Conservation (phyloP, 148 eudicot genomes). For the Chenopodium quinoa region DNA sequence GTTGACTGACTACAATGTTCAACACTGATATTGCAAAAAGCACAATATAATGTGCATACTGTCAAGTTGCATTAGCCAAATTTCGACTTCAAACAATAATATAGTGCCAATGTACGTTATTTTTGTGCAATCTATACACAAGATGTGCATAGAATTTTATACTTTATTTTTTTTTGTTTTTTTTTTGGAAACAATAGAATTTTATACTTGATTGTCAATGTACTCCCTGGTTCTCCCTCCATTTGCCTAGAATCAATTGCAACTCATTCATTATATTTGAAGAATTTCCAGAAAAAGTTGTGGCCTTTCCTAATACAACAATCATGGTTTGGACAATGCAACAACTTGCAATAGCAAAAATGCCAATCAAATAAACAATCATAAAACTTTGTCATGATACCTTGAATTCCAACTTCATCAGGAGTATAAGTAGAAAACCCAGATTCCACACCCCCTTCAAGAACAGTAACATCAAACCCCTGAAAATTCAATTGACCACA, state of each 20-base stretch:
- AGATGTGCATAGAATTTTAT: no score
- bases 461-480: slow-evolving; percentile 79
- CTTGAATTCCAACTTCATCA: slow-evolving; percentile 69
- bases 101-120: no score
- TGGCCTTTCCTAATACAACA: neutral
- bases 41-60: no score
- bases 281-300: neutral
- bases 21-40: neutral
- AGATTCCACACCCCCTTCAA: slow-evolving; percentile 59
- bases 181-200: no score
- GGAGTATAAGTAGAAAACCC: slow-evolving; percentile 45
- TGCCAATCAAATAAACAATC: neutral
- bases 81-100: no score
- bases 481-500: slow-evolving; percentile 15
- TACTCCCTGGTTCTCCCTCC: neutral
- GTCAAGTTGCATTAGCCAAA: no score
- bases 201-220: no score
- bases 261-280: no score
- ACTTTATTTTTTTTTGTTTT: no score
- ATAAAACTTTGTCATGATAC: slow-evolving; percentile 23
- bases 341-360: neutral
- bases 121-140: no score
- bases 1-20: neutral
- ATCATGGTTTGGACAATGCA: neutral
- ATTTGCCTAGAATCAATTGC: neutral